These are phyloP conservation scores for Mycena galopus DNA, from an alignment of 768 basidiomycete genomes.

Conservation along the genomic window DNA sequence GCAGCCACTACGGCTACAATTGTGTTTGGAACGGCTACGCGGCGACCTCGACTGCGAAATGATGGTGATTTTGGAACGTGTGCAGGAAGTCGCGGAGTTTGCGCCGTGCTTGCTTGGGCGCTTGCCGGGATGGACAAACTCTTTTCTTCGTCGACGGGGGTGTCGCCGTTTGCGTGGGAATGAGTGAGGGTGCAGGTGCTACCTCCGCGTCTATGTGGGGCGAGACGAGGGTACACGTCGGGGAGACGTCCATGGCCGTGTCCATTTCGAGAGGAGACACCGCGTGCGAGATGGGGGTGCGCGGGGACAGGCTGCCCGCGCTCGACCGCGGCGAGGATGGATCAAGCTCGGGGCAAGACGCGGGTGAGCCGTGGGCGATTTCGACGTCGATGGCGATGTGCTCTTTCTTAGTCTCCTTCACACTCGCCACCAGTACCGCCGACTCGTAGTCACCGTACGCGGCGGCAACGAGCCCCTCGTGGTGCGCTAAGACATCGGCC, in stretches of 20 bases:
- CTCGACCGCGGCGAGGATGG: conserved; percentile 5
- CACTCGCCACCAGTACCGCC: not conserved
- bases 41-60: too few species aligned
- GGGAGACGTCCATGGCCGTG: not conserved
- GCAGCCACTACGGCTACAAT: too few species aligned
- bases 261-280: not conserved
- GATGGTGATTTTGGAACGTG: too few species aligned
- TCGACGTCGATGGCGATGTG: not conserved
- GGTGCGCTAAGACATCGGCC: conserved; percentile 7
- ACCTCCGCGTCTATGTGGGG: too few species aligned
- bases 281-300: not conserved
- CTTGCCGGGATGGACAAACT: too few species aligned
- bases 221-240: not conserved
- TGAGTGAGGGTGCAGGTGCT: too few species aligned
- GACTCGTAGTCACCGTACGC: too few species aligned
- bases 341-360: conserved; percentile 7
- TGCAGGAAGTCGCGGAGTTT: too few species aligned
- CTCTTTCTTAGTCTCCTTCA: not conserved
- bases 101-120: too few species aligned
- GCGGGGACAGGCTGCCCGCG: conserved; percentile 14
- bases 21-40: too few species aligned
- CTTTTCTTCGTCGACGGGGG: too few species aligned
- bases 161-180: too few species aligned
- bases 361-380: not conserved
- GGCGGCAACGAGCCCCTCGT: conserved; percentile 2